A percentile compares a stretch with the other conserved stretches of the same genome.
phyloP scores from a whole-genome alignment of 495 filamentous ascomycete genomes.

The Zalerion maritima region DNA sequence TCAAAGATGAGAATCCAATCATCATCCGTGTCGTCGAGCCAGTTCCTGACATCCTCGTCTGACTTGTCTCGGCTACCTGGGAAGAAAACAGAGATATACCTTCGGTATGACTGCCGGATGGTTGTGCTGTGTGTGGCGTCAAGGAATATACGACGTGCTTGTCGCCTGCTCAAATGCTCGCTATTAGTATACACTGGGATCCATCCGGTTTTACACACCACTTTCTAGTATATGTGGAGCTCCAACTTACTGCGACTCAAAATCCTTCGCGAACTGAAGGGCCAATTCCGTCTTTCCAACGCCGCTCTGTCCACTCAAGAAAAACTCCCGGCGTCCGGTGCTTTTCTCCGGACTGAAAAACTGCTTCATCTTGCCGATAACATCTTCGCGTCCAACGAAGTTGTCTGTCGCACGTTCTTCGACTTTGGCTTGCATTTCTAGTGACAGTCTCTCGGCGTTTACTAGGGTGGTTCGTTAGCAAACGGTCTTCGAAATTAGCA shows the following conservation, averaged over 20 bases:
- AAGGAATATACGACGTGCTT: conserved; percentile 9
- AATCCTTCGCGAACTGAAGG: conserved; percentile 3
- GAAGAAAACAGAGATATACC: too few species aligned
- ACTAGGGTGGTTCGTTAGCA: background rate
- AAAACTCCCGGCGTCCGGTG: conserved; percentile 3
- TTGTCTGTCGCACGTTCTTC: conserved; percentile 3
- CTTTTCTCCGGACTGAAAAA: conserved; percentile 3
- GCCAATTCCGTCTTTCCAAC: conserved; percentile 14
- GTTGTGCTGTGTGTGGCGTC: conserved; percentile 6
- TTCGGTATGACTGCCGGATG: conserved; percentile 8
- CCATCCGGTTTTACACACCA: too few species aligned
- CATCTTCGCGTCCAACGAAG: conserved; percentile 12
- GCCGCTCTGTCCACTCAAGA: conserved; percentile 11
- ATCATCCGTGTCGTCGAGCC: conserved; percentile 5
- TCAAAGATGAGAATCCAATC: conserved; percentile 14
- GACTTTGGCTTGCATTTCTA: background rate
- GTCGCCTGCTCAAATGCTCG: conserved; percentile 7
- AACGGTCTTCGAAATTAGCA: too few species aligned
- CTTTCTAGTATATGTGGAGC: too few species aligned
- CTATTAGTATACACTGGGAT: too few species aligned
- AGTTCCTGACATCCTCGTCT: conserved; percentile 3
- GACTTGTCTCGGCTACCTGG: background rate
- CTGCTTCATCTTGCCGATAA: conserved; percentile 4
- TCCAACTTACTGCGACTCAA: conserved; percentile 3
- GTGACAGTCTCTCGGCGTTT: background rate